phyloP scores from a whole-genome alignment of 164 flowering plant genomes.

The Warburgia ugandensis region DNA sequence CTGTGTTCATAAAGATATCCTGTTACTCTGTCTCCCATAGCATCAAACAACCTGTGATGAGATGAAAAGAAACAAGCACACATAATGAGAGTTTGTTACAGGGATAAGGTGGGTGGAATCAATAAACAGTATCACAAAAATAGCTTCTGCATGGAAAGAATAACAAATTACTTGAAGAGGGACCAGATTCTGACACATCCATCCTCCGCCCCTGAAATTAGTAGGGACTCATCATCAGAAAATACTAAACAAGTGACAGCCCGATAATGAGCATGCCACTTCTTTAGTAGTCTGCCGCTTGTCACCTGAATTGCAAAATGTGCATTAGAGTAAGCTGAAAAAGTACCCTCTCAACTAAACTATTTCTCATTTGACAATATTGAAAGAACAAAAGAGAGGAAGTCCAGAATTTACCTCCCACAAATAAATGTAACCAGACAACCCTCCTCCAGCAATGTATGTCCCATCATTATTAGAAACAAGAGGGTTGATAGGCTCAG shows the following conservation, averaged over 20 bases:
- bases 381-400: conserved; percentile 5
- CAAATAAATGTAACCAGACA: conserved; percentile 58
- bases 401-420: conserved; percentile 74
- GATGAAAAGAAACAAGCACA: conserved; percentile 3
- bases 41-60: conserved; percentile 63
- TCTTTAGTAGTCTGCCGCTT: conserved; percentile 64
- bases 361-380: not conserved
- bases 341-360: not conserved
- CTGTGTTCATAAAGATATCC: conserved; percentile 41
- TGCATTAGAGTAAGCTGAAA: not conserved
- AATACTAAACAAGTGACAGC: conserved; percentile 67
- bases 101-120: too few relatives aligned
- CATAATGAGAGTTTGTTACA: too few relatives aligned
- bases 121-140: not conserved
- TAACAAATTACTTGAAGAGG: conserved; percentile 65
- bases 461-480: conserved; percentile 61
- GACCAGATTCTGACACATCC: conserved; percentile 79
- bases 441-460: conserved; percentile 72
- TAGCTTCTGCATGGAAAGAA: too few relatives aligned
- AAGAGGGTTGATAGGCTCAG: conserved; percentile 64
- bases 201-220: conserved; percentile 80
- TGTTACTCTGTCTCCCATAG: conserved; percentile 25
- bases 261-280: conserved; percentile 82
- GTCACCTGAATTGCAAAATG: conserved; percentile 40
- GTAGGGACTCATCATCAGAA: conserved; percentile 62